Conservation (phyloP, 2,329 filamentous ascomycete genomes). For the Pestalotiopsis sp. region DNA sequence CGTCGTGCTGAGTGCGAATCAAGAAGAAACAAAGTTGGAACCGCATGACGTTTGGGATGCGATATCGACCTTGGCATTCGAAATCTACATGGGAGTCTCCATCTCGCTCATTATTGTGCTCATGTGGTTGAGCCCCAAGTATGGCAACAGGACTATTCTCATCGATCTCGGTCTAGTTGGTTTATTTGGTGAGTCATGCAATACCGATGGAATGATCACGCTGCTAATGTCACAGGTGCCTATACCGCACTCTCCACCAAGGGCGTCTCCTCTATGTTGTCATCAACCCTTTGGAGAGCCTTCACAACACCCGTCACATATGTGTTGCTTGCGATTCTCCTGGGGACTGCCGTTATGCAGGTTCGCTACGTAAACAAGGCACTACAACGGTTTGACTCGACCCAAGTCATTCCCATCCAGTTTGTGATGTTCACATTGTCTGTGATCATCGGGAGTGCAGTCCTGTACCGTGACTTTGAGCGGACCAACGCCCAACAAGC, state of each 20-base stretch:
- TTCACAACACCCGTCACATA: conserved; percentile 94
- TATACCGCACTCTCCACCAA: conserved; percentile 98
- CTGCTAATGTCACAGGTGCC: conserved; percentile 60
- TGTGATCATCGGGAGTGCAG: conserved; percentile 90
- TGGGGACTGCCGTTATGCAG: conserved; percentile 90
- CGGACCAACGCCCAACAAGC: conserved; percentile 74
- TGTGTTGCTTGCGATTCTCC: conserved; percentile 75
- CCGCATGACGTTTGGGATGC: conserved; percentile 88
- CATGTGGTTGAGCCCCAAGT: conserved; percentile 81
- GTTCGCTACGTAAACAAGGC: conserved; percentile 92
- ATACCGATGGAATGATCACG: conserved; percentile 13
- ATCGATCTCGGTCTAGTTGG: conserved; percentile 94
- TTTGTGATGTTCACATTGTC: conserved; percentile 96
- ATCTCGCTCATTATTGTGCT: conserved; percentile 72
- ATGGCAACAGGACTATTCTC: conserved; percentile 84
- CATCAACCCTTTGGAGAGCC: conserved; percentile 84
- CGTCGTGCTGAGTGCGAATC: conserved; percentile 88
- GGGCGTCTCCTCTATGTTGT: conserved; percentile 92
- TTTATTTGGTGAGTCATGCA: conserved; percentile 74
- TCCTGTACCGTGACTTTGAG: conserved; percentile 95
- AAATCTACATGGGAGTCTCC: conserved; percentile 85
- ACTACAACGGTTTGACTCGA: conserved; percentile 92
- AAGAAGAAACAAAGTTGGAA: conserved; percentile 86
- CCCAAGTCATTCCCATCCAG: conserved; percentile 95
- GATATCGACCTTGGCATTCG: conserved; percentile 86